Conservation (phyloP, 2,329 filamentous ascomycete genomes). For the Venturia oleaginea region DNA sequence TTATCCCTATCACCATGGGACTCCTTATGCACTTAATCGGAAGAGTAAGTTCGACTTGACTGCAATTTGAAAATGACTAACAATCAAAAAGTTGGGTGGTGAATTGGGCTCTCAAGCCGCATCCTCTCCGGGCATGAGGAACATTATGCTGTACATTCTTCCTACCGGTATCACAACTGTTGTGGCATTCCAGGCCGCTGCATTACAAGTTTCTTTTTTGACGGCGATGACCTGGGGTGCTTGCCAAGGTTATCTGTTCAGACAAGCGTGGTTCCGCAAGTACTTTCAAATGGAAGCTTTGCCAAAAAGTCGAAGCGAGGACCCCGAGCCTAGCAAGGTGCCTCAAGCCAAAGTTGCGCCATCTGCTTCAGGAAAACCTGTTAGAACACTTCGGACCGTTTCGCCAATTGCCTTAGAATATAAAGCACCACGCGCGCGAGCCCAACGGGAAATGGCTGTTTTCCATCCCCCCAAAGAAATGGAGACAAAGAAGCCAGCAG, state of each 20-base stretch:
- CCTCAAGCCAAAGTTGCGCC: background rate
- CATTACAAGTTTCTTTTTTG: constrained; percentile 56
- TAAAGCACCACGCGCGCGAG: background rate
- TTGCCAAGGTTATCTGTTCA: constrained; percentile 31
- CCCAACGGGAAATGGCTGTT: background rate
- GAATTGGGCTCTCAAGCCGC: constrained; percentile 38
- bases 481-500: background rate
- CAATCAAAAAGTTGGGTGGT: constrained; percentile 34
- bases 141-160: constrained; percentile 36
- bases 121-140: constrained; percentile 14
- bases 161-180: constrained; percentile 46
- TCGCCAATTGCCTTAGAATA: background rate
- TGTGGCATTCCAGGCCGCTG: constrained; percentile 46
- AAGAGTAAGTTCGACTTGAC: constrained; percentile 37
- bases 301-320: constrained; percentile 17
- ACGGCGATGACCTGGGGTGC: constrained; percentile 32
- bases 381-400: background rate
- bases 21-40: constrained; percentile 49
- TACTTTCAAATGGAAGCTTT: constrained; percentile 29
- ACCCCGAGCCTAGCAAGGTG: background rate
- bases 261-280: constrained; percentile 27
- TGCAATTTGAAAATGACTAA: background rate
- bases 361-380: background rate
- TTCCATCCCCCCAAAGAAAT: background rate
- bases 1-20: constrained; percentile 59